Percentiles rank a stretch among this genome's conserved stretches.
Evolutionary conservation across 306 rosid genomes (phyloP).

Genomic region (Sphenostylis stenocarpa): DNA sequence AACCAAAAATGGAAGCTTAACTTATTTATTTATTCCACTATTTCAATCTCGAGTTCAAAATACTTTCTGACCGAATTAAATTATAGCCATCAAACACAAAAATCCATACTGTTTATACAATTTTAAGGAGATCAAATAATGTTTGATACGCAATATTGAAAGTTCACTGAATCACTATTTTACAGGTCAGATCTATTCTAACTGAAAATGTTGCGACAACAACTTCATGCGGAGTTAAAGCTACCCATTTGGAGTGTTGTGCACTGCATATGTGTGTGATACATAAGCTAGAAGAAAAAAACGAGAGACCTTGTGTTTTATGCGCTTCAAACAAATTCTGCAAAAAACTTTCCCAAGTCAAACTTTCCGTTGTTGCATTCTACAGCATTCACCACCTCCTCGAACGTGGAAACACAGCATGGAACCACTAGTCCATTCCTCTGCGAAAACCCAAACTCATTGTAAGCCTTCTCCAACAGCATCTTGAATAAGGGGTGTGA

Average conservation of each 20-base stretch:
- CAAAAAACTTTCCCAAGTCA: conserved; percentile 60
- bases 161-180: neutral
- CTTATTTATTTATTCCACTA: neutral
- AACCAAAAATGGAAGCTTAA: neutral
- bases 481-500: conserved; percentile 88
- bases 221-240: neutral
- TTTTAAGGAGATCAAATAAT: neutral
- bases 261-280: neutral
- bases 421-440: conserved; percentile 73
- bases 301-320: neutral
- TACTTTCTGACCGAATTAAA: neutral
- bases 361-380: conserved; percentile 66
- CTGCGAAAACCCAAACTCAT: conserved; percentile 81
- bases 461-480: conserved; percentile 63
- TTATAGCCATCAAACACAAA: neutral
- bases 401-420: conserved; percentile 70
- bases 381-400: conserved; percentile 60
- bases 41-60: too few species aligned
- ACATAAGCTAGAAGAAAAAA: neutral
- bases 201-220: neutral
- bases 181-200: neutral
- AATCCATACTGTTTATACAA: neutral
- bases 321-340: conserved; percentile 52
- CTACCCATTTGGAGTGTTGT: neutral
- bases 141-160: neutral